Percentiles rank a stretch among this genome's conserved stretches.
These are phyloP conservation scores for Chlamydomonas eustigma DNA, from an alignment of 139 green algal species.

Conservation along the genomic window DNA sequence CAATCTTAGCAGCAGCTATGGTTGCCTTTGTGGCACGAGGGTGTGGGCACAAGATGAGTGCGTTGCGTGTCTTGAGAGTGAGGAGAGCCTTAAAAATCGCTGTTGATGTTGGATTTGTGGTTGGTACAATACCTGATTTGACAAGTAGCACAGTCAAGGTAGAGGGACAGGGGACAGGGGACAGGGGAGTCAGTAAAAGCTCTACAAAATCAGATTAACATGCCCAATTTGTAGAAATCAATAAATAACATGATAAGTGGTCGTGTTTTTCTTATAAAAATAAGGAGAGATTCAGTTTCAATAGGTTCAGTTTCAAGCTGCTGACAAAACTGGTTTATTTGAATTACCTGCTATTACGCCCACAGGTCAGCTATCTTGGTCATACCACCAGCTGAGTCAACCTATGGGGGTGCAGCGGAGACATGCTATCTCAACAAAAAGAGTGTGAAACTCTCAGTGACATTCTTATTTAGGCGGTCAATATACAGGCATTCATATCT, in stretches of 20 bases:
- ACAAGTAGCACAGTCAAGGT: too few relatives aligned
- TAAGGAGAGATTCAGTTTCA: too few relatives aligned
- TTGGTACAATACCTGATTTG: constrained; percentile 62
- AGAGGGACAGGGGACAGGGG: too few relatives aligned
- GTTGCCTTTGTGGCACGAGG: constrained; percentile 50
- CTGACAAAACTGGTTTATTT: not conserved
- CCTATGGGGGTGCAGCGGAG: not conserved
- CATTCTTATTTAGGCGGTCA: too few relatives aligned
- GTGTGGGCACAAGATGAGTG: constrained; percentile 61
- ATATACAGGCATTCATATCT: too few relatives aligned
- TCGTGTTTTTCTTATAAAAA: too few relatives aligned
- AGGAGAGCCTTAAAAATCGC: constrained; percentile 70
- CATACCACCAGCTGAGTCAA: constrained; percentile 28
- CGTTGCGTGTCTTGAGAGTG: constrained; percentile 66
- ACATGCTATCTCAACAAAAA: constrained; percentile 4
- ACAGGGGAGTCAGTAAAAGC: too few relatives aligned
- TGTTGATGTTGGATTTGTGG: constrained; percentile 64
- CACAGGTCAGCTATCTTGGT: constrained; percentile 54
- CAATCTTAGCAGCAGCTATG: constrained; percentile 57
- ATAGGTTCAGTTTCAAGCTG: too few relatives aligned
- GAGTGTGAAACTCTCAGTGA: too few relatives aligned
- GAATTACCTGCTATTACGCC: constrained; percentile 44
- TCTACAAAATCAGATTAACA: too few relatives aligned
- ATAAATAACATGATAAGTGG: too few relatives aligned
- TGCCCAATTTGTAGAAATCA: too few relatives aligned